These are phyloP conservation scores for Clavispora asparagi DNA, from an alignment of 805 yeast species.

Conservation along the genomic window DNA sequence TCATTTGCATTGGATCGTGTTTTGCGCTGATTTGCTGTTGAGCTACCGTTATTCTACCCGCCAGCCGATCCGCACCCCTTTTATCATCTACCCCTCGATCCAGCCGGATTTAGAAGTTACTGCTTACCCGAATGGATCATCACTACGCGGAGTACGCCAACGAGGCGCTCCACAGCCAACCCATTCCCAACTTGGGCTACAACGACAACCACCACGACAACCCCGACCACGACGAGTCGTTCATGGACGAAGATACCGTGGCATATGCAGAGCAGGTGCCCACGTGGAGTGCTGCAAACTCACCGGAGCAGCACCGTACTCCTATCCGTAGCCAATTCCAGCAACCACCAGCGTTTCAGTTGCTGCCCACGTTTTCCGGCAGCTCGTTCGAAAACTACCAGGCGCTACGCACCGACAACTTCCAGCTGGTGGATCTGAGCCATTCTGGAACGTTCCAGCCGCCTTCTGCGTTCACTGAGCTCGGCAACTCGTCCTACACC, in stretches of 20 bases:
- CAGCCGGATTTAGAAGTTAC: too few species aligned
- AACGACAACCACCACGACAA: neutral
- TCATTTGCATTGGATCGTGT: too few species aligned
- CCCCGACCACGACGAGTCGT: conserved; percentile 20
- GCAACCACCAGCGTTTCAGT: conserved; percentile 15
- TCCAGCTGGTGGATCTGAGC: conserved; percentile 34
- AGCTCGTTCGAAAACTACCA: conserved; percentile 12
- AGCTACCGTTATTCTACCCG: too few species aligned
- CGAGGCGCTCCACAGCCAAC: neutral
- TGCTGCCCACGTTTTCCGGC: conserved; percentile 20
- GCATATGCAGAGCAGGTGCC: conserved; percentile 5
- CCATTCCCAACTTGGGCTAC: conserved; percentile 2
- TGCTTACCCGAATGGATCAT: neutral
- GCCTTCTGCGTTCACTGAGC: conserved; percentile 36
- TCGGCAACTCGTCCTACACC: conserved; percentile 35
- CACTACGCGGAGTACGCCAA: conserved; percentile 1
- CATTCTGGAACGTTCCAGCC: conserved; percentile 31
- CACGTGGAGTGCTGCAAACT: conserved; percentile 2
- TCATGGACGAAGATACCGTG: conserved; percentile 37
- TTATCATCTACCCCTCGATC: too few species aligned
- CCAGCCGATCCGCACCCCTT: too few species aligned
- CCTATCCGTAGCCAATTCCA: neutral
- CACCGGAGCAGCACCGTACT: conserved; percentile 9
- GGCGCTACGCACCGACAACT: conserved; percentile 15
- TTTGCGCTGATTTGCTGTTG: too few species aligned